Evolutionary conservation across 139 green algal species (phyloP), one percentile per base, ranked within the genome.

Genomic region (Chlamydomonas sphaeroides): DNA sequence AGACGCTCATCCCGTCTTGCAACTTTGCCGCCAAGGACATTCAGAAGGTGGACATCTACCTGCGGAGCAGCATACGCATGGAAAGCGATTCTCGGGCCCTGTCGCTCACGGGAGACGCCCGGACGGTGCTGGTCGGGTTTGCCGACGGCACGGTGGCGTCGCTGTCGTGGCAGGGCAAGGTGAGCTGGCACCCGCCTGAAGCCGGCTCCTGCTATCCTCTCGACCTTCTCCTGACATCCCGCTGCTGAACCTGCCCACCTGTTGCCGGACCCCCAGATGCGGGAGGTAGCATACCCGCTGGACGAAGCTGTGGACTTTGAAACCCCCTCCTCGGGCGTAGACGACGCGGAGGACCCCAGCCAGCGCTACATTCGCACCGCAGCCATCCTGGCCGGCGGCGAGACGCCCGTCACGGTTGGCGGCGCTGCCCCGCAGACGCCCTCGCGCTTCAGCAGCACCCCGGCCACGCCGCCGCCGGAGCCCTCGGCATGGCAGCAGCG

Each of bases 111-210:
- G 91, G 88, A 1, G 91, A 95, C 77, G 69, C 67, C 73, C 79
- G 86, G 5, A 73, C 69, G 18, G 25, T 96, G 42, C 75, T 95
- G 53, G 75, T 96, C 0, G 90, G 80, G 1, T 88, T 93, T 36
- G 77, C 78, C 5, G 92, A 95, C 51, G 93, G 92, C 30, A 85
- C 83, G 41, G 78, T 92, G 71, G 89, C 88, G 36, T 83, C 89
- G 23, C 88, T 88, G 53, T 91, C 85, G 7, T 96, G 93, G 93
- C 70, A 84, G 15, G 91, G 89, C 62, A 91, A 96, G 89, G 93
- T 95, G 63, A 25, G 67, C 30, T 1, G 1, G 0, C 4, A 3
- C 8, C 59, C 28, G 4, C 3, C 30, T 38, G 30, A 28, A 36
- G 8, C 5, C 36, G 15, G 21, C 20, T 30, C 53, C 7, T 62